Evolutionary conservation across 176 grass and related monocot genomes (phyloP).

Genomic region (Tuctoria greenei): DNA sequence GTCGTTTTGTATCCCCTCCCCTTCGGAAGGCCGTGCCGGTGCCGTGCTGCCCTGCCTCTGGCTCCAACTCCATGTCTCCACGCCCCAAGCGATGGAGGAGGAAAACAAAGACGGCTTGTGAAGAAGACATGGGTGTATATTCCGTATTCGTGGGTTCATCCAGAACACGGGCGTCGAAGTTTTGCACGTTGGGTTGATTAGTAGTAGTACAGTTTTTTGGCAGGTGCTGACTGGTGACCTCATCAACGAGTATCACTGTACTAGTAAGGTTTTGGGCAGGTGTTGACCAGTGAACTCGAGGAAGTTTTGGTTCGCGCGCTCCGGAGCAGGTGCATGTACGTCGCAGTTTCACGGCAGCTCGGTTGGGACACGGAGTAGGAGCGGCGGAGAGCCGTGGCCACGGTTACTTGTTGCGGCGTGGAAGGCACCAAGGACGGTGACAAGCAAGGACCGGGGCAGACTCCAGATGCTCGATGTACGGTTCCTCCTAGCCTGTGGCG

Average conservation of each 20-base stretch:
- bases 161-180: too few relatives aligned
- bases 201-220: too few relatives aligned
- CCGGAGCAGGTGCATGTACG: neutral
- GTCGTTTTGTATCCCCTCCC: conserved; percentile 1
- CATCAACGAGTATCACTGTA: too few relatives aligned
- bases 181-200: too few relatives aligned
- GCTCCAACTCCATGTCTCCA: too few relatives aligned
- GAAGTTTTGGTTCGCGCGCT: neutral
- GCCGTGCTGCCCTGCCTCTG: too few relatives aligned
- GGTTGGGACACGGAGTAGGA: neutral
- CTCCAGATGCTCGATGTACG: neutral
- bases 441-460: neutral
- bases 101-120: too few relatives aligned
- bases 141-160: too few relatives aligned
- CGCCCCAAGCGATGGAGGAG: too few relatives aligned
- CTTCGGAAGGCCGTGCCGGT: neutral
- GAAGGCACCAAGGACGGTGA: neutral
- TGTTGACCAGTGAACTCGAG: neutral
- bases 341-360: neutral
- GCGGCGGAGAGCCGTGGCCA: neutral
- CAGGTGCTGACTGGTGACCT: too few relatives aligned
- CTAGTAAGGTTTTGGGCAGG: neutral
- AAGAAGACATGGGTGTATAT: too few relatives aligned
- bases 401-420: neutral
- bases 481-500: neutral